These are phyloP conservation scores for Colletotrichum viniferum DNA, from an alignment of 2,329 filamentous ascomycete genomes.

Conservation along the genomic window DNA sequence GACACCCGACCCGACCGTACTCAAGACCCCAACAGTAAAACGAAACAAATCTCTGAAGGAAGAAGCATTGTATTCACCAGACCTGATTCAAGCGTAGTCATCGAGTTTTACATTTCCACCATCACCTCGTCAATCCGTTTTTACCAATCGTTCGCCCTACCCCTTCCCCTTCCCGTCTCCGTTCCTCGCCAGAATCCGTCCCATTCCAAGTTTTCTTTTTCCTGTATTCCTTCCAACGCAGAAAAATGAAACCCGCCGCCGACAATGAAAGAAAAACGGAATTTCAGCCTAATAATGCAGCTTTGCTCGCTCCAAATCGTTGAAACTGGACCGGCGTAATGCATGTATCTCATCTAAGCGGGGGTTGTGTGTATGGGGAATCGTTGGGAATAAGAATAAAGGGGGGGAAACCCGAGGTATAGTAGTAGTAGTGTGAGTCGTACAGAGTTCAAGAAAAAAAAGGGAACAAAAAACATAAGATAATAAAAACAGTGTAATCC, in stretches of 20 bases:
- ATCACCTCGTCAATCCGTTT: constrained; percentile 9
- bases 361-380: constrained; percentile 11
- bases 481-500: not conserved
- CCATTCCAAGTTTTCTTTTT: not conserved
- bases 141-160: not conserved
- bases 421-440: constrained; percentile 9
- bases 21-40: not conserved
- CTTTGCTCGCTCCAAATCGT: constrained; percentile 7
- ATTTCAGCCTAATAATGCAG: constrained; percentile 1
- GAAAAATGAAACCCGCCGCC: not conserved
- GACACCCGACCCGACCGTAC: not conserved
- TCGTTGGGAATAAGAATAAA: constrained; percentile 13
- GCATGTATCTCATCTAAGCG: constrained; percentile 8
- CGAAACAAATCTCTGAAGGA: not conserved
- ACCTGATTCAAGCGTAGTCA: not conserved
- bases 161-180: not conserved
- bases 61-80: constrained; percentile 1
- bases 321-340: not conserved
- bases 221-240: not conserved
- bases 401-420: constrained; percentile 11
- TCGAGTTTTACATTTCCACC: constrained; percentile 8
- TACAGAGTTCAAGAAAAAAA: not conserved
- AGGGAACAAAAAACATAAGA: not conserved
- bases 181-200: not conserved
- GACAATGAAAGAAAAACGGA: not conserved